Evolutionary conservation across 2,329 filamentous ascomycete genomes (phyloP), one percentile per base, ranked within the genome.

Genomic region (Diaporthe amygdali): DNA sequence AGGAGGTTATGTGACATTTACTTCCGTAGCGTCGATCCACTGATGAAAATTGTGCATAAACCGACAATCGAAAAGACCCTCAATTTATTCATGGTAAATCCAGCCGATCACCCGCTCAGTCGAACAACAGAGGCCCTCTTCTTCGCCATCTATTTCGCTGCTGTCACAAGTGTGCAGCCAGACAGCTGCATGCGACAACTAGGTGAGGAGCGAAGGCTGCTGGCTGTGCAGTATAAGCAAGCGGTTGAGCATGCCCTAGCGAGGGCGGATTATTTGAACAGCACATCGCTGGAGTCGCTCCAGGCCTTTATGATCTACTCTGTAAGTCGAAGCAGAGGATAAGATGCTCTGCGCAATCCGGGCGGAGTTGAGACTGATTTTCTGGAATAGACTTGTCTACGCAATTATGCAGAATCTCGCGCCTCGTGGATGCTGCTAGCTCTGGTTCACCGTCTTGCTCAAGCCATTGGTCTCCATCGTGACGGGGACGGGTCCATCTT

Each of bases 31-130:
- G 82, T 85, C 22, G 84, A 86, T 51, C 80, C 83, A 61, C 77
- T 84, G 41, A 75, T 86, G 71, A 86, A 86, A 75, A 79, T 86
- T 39, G 72, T 86, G 5, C 84, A 86, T 72, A 78, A 80, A n/a
- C 84, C 84, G 3, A 84, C 82, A 1, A 75, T 82, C 30, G 74
- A 74, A 17, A 76, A 74, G 1, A 73, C 77, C 41, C 72, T 82
- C 6, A 73, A 79, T 32, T 54, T 70, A 0, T 78, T 83, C 27
- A 68, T 72, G 7, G 74, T 76, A 17, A 75, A 77, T 9, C 39
- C 72, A 52, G 14, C 76, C 70, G 63, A 76, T 72, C 12, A 76
- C 71, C 7, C 76, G 71, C 69, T 70, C 3, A 61, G 72, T 41
- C 25, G 75, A 25, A 30, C 61, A 10, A 74, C 72, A 0, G 82